A percentile compares a stretch with the other conserved stretches of the same genome.
Evolutionary conservation across 495 filamentous ascomycete genomes (phyloP).

Genomic region (Trichoderma virens): DNA sequence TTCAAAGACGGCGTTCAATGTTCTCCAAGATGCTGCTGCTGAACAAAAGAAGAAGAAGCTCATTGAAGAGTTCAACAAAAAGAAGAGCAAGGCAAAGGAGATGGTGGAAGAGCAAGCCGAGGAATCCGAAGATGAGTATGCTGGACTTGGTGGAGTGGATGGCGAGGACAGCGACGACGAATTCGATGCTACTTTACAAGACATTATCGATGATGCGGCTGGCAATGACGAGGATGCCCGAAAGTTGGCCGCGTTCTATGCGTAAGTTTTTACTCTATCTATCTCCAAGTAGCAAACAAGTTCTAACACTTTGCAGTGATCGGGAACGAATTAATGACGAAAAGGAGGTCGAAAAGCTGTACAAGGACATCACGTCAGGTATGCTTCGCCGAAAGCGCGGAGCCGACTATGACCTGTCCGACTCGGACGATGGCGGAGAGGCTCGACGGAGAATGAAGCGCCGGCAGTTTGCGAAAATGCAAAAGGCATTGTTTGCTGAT

Average conservation of each 20-base stretch:
- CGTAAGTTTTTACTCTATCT: conserved; percentile 50
- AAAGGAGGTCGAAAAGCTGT: conserved; percentile 79
- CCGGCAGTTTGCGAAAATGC: conserved; percentile 83
- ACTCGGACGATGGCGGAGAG: conserved; percentile 77
- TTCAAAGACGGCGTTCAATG: conserved; percentile 49
- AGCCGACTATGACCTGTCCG: conserved; percentile 70
- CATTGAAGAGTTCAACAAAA: conserved; percentile 61
- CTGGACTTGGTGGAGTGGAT: conserved; percentile 82
- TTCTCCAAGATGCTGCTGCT: conserved; percentile 66
- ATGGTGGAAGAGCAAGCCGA: conserved; percentile 91
- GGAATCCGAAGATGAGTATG: conserved; percentile 98
- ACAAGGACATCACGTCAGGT: conserved; percentile 85
- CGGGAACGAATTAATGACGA: conserved; percentile 64
- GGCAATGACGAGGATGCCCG: conserved; percentile 68
- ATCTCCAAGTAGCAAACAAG: not conserved
- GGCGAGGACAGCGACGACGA: conserved; percentile 78
- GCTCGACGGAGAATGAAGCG: conserved; percentile 74
- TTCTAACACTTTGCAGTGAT: conserved; percentile 41
- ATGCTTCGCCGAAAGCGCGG: conserved; percentile 70
- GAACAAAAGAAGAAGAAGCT: conserved; percentile 40
- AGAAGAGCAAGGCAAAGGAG: conserved; percentile 76
- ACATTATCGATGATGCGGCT: conserved; percentile 79
- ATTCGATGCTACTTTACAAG: conserved; percentile 53
- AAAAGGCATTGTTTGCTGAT: conserved; percentile 80
- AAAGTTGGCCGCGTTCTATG: conserved; percentile 76